Conservation (phyloP, 371 early-diverging fungal genomes). For the Actinomucor elegans region DNA sequence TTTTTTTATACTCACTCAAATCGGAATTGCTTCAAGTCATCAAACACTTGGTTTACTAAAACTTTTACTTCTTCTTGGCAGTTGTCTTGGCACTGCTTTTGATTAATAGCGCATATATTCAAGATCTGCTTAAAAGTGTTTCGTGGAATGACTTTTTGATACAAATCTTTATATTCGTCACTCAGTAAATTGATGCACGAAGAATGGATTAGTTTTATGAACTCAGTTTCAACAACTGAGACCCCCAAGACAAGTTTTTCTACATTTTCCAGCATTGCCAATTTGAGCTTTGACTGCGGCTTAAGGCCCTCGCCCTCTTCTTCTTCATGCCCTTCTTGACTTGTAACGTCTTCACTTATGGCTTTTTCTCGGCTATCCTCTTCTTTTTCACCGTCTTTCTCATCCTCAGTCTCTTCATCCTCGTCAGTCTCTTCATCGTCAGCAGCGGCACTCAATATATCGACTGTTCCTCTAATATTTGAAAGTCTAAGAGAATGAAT, state of each 20-base stretch:
- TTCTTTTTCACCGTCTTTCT: background rate
- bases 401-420: background rate
- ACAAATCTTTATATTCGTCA: background rate
- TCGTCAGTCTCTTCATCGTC: background rate
- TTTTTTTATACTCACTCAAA: background rate
- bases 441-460: background rate
- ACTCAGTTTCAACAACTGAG: slow-evolving; percentile 3
- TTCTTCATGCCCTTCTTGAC: no score
- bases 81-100: background rate
- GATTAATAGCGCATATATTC: background rate
- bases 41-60: slow-evolving; percentile 1
- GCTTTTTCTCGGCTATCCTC: background rate
- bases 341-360: no score
- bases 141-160: slow-evolving; percentile 1
- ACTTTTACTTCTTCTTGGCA: background rate
- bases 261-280: background rate
- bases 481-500: background rate
- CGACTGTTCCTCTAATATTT: background rate
- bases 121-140: background rate
- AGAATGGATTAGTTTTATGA: background rate
- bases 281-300: background rate
- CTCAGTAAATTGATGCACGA: slow-evolving; percentile 5
- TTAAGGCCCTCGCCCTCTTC: no score
- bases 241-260: background rate
- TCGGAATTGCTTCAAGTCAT: background rate